Evolutionary conservation across 306 rosid genomes (phyloP), one percentile per base, ranked within the genome.

Genomic region (Castanospermum australe): DNA sequence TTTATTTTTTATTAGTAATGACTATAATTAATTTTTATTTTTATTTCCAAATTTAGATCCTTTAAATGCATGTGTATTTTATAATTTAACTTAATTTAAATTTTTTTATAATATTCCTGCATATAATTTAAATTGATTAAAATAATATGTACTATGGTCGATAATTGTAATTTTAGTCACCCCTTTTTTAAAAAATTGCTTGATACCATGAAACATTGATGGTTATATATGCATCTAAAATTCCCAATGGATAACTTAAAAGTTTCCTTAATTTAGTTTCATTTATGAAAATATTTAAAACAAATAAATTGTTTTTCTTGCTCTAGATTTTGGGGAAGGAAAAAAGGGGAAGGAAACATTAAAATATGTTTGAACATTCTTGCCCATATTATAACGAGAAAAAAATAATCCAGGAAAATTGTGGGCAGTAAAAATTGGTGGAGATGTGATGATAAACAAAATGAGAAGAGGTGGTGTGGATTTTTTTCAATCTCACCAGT

Each of bases 401-500:
- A 70, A 62, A 62, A 55, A 83, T 44, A 78, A 83, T 71, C 47
- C 6, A 30, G 59, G 51, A 48, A 79, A 73, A 79, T 73, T 54
- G 80, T 67, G 56, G 81, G 68, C 68, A 79, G 87, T 79, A 74
- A 79, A 79, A 79, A 10, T 48, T 10, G 74, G 41, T 59, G 57
- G 6, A 72, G 74, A 59, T 54, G 67, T 60, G 78, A 71, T 54
- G 79, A 84, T 84, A 80, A 80, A 63, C 61, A 36, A 52, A 60
- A n/a, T 67, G 9, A 7, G 20, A 64, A 47, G 76, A 54, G 59
- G 82, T 75, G 55, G 74, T 66, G 41, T 22, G 71, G 21, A 36
- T 80, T 76, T 75, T 69, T 80, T 60, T 48, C 80, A 70, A 12
- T 69, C 79, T 69, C 84, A 75, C 54, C 32, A n/a, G 82, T 75